Conservation (phyloP, 2,329 filamentous ascomycete species). For the Fusarium algeriense region DNA sequence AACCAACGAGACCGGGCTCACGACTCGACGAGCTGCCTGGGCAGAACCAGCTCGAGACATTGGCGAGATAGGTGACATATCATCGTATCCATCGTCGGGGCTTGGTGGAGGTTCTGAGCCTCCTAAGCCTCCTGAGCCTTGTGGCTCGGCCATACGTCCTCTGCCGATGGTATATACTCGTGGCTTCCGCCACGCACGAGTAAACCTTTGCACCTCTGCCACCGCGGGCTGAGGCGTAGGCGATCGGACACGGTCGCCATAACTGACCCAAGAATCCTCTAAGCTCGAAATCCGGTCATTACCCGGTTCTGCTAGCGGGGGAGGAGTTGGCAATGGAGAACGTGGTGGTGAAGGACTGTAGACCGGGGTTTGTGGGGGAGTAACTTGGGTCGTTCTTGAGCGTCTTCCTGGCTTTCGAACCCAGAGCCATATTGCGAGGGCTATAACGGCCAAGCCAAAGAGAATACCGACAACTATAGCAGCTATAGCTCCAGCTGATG, state of each 20-base stretch:
- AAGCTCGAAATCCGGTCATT: conserved; percentile 12
- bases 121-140: conserved; percentile 9
- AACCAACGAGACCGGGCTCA: conserved; percentile 21
- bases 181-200: conserved; percentile 41
- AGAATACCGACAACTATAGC: conserved; percentile 36
- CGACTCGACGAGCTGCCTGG: neutral
- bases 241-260: conserved; percentile 38
- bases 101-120: neutral
- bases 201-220: conserved; percentile 42
- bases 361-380: conserved; percentile 1
- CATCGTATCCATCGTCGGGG: neutral
- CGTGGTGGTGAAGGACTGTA: conserved; percentile 1
- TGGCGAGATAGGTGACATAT: conserved; percentile 16
- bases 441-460: neutral
- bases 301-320: conserved; percentile 9
- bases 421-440: conserved; percentile 26
- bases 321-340: conserved; percentile 6
- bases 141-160: conserved; percentile 16
- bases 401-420: conserved; percentile 12
- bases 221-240: conserved; percentile 45
- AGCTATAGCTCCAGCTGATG: conserved; percentile 34
- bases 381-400: neutral
- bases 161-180: conserved; percentile 39
- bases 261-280: conserved; percentile 32
- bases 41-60: conserved; percentile 5